These are phyloP conservation scores for Globomyces pollinis-pini DNA, from an alignment of 192 early-diverging fungal species.

Conservation along the genomic window DNA sequence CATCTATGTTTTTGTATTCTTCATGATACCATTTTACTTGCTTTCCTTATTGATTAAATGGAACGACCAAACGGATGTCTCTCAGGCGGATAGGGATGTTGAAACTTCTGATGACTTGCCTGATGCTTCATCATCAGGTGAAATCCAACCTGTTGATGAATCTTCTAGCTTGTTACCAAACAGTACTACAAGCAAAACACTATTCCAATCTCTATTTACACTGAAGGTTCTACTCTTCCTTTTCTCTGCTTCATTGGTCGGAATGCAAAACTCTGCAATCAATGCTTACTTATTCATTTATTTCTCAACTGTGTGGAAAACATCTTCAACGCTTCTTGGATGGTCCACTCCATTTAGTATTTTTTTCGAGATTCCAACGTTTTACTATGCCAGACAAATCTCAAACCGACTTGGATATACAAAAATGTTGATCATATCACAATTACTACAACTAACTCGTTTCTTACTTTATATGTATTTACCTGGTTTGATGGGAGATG, in stretches of 20 bases:
- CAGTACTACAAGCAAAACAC: background rate
- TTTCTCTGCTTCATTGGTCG: background rate
- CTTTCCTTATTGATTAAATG: too few relatives aligned
- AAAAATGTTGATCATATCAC: background rate
- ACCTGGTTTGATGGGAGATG: background rate
- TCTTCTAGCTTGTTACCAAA: background rate
- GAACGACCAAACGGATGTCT: too few relatives aligned
- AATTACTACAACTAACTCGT: background rate
- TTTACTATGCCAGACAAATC: background rate
- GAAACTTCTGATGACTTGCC: too few relatives aligned
- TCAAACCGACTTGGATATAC: background rate
- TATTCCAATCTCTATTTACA: background rate
- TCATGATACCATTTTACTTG: too few relatives aligned
- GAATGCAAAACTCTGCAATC: background rate
- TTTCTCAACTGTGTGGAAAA: background rate
- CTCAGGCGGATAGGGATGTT: too few relatives aligned
- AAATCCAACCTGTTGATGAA: background rate
- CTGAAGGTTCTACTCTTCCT: background rate
- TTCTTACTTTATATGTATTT: background rate
- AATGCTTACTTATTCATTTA: background rate
- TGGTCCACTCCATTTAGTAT: background rate
- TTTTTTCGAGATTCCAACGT: background rate
- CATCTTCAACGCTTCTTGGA: background rate
- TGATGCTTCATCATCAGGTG: too few relatives aligned
- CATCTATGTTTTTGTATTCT: background rate